Evolutionary conservation across 257 asterid genomes (phyloP), one percentile per base, ranked within the genome.

Genomic region (Echium plantagineum): DNA sequence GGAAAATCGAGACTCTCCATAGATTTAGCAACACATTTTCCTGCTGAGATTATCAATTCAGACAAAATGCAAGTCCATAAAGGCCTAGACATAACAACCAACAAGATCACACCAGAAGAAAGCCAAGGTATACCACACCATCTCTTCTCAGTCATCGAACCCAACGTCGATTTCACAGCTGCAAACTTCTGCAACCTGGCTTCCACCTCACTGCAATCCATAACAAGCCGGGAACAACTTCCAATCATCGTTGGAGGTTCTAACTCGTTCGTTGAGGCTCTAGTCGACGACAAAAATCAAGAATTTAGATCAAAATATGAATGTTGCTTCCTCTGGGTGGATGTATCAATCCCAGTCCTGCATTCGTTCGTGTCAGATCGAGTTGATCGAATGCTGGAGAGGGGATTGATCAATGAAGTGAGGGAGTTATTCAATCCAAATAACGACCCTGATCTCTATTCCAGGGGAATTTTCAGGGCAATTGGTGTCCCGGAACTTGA

Each of bases 31-130:
- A 52, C 52, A 15, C 49, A 46, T 30, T 24, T 74, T 57, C 32
- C 64, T 0, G 69, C 57, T 0, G 72, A 74, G 21, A 62, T 74
- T 5, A 63, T 74, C 19, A 74, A 74, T 19, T 69, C 72, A 0
- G 78, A 73, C 55, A 73, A 73, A 22, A 73, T 73, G 16, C 78
- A 73, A 55, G 70, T 63, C 12, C 63, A 67, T 28, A 67, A 47
- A 51, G 74, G 68, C 7, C 73, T 72, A 18, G 68, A 73, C 52
- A n/a, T 64, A 24, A 58, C 57, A 0, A 57, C 63, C 24, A 73
- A 73, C 64, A 73, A 73, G 55, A 31, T 73, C 0, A 6, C 64
- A 0, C 48, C 47, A 7, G 1, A 1, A 15, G 72, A 74, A 22
- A 59, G 26, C 15, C 35, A 21, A 7, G 72, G 78, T 0, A 57